Conservation (phyloP, 139 green algal genomes). For the Chlorella sp. region DNA sequence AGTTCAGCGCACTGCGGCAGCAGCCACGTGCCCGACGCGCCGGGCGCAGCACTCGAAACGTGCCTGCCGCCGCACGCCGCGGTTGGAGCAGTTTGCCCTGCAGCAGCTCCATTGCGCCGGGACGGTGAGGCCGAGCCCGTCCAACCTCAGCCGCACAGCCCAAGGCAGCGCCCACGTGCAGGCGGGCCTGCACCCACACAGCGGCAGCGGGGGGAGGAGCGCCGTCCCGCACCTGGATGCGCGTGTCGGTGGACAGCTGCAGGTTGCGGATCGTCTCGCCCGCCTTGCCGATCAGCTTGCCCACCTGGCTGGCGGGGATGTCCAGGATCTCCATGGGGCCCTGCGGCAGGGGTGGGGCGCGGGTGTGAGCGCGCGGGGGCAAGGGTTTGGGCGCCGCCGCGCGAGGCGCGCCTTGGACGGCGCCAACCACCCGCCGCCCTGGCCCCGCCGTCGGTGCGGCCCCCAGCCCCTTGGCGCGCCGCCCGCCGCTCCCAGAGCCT, state of each 20-base stretch:
- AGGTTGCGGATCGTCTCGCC: constrained; percentile 91
- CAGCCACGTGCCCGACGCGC: no score
- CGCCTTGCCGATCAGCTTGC: constrained; percentile 87
- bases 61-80: no score
- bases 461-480: neutral
- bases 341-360: neutral
- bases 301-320: constrained; percentile 67
- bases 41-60: no score
- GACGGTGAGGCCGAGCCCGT: no score
- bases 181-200: neutral
- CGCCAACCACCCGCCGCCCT: neutral
- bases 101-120: no score
- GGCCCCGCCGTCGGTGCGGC: neutral
- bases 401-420: neutral
- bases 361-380: neutral
- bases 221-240: constrained; percentile 61
- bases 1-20: neutral
- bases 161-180: no score
- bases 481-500: neutral
- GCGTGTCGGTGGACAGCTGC: constrained; percentile 70
- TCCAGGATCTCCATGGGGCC: constrained; percentile 43
- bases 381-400: neutral
- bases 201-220: neutral
- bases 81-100: no score
- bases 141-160: no score